Evolutionary conservation across 495 filamentous ascomycete species (phyloP).

Genomic region (Penicillium canescens): DNA sequence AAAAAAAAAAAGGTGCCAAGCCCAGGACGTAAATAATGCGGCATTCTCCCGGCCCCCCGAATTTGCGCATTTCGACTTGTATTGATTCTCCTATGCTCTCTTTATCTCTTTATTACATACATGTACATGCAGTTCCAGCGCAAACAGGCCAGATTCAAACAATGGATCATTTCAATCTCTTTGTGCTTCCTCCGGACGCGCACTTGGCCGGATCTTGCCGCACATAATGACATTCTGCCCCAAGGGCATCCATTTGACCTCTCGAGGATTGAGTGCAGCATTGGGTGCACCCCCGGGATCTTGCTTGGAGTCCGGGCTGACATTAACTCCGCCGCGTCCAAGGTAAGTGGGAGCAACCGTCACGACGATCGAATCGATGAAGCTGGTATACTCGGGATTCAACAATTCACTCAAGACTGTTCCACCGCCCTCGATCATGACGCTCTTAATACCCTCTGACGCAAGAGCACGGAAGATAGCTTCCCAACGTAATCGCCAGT

Average conservation of each 20-base stretch:
- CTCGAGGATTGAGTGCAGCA: constrained; percentile 60
- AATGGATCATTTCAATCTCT: constrained; percentile 4
- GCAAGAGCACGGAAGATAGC: constrained; percentile 58
- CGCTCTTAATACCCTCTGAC: constrained; percentile 64
- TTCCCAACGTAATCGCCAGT: constrained; percentile 60
- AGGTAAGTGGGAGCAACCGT: constrained; percentile 86
- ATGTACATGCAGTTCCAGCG: not conserved
- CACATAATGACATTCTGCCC: constrained; percentile 79
- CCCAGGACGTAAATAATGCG: constrained; percentile 19
- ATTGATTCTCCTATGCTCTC: not conserved
- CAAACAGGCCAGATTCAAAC: too few species aligned
- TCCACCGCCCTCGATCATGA: constrained; percentile 89
- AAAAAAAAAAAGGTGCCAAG: constrained; percentile 11
- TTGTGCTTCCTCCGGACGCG: not conserved
- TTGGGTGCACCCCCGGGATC: constrained; percentile 51
- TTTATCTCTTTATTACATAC: not conserved
- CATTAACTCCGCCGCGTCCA: constrained; percentile 72
- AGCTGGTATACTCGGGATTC: constrained; percentile 53
- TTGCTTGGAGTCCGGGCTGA: constrained; percentile 58
- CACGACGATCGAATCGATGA: constrained; percentile 74
- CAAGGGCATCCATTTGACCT: constrained; percentile 70
- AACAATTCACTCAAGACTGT: constrained; percentile 76
- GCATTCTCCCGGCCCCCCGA: constrained; percentile 22
- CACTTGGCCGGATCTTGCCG: constrained; percentile 48
- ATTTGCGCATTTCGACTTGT: not conserved